phyloP scores from a whole-genome alignment of 2,329 filamentous ascomycete genomes.

The Ophiocordyceps camponoti-leonardi region DNA sequence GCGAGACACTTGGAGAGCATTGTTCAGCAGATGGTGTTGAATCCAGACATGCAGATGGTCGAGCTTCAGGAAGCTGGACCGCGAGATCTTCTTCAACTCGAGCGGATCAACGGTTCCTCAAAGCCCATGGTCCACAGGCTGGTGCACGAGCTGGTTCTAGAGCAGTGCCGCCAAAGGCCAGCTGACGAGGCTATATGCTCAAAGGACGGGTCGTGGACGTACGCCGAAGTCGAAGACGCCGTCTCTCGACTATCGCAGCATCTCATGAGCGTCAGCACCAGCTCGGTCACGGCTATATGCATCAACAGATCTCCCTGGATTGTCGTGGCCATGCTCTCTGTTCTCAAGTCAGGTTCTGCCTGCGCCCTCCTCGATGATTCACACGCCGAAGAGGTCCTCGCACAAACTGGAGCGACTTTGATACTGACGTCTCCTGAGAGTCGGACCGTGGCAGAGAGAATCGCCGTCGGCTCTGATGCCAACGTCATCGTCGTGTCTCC shows the following conservation, averaged over 20 bases:
- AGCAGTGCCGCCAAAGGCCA: conserved; percentile 1
- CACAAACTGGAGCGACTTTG: neutral
- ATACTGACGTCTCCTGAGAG: neutral
- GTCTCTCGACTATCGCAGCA: neutral
- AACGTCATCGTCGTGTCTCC: neutral
- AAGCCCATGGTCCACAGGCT: neutral
- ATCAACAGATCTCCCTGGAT: conserved; percentile 3
- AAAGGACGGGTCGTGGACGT: conserved; percentile 1
- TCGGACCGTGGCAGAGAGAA: neutral
- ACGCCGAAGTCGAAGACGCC: conserved; percentile 1
- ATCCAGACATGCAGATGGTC: neutral
- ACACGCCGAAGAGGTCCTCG: neutral
- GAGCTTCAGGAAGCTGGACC: neutral
- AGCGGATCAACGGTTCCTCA: neutral
- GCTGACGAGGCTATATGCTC: neutral
- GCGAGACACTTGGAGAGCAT: neutral
- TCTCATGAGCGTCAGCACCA: neutral
- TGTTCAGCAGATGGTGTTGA: neutral
- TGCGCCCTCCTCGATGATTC: conserved; percentile 5
- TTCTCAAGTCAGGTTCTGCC: conserved; percentile 2
- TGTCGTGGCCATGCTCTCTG: conserved; percentile 1
- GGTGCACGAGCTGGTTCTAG: neutral
- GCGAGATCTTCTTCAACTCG: neutral
- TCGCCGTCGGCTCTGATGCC: neutral
- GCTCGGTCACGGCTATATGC: neutral